These are phyloP conservation scores for Globisporangium cylindrosporum DNA, from an alignment of 352 stramenopile species.

Conservation along the genomic window DNA sequence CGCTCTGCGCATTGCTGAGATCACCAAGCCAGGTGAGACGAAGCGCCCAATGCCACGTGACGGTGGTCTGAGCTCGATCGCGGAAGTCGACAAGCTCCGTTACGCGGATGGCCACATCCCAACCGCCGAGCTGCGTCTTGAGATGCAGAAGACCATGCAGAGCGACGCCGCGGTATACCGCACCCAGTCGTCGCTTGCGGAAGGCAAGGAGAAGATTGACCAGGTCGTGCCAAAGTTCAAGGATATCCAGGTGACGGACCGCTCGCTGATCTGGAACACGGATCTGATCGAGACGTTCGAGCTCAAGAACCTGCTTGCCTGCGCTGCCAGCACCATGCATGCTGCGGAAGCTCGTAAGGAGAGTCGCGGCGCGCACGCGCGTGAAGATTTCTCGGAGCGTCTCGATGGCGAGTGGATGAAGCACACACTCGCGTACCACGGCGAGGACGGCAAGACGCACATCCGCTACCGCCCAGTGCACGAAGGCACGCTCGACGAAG, in stretches of 20 bases:
- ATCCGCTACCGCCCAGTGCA: conserved; percentile 92
- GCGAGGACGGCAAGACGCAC: conserved; percentile 86
- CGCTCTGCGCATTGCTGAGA: conserved; percentile 92
- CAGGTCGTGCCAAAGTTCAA: conserved; percentile 89
- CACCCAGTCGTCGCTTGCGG: conserved; percentile 61
- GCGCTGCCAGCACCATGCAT: conserved; percentile 94
- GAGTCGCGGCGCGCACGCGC: conserved; percentile 93
- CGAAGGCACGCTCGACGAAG: conserved; percentile 94
- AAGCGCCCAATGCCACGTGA: conserved; percentile 81
- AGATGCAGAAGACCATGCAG: conserved; percentile 68
- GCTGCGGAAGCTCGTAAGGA: conserved; percentile 94
- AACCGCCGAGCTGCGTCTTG: conserved; percentile 82
- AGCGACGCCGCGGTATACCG: conserved; percentile 52
- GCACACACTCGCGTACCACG: conserved; percentile 94
- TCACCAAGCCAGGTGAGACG: conserved; percentile 88
- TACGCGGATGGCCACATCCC: conserved; percentile 80
- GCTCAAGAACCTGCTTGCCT: conserved; percentile 91
- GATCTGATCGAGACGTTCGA: conserved; percentile 97
- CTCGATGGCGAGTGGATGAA: conserved; percentile 98
- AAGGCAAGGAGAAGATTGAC: conserved; percentile 88
- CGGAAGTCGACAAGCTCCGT: conserved; percentile 88
- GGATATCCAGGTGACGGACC: conserved; percentile 93
- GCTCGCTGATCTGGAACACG: conserved; percentile 97
- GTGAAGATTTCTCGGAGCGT: conserved; percentile 93
- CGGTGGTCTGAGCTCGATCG: conserved; percentile 84